Base-by-base conservation (phyloP, 2,329 filamentous ascomycete genomes). In the Metarhizium brunneum region DNA sequence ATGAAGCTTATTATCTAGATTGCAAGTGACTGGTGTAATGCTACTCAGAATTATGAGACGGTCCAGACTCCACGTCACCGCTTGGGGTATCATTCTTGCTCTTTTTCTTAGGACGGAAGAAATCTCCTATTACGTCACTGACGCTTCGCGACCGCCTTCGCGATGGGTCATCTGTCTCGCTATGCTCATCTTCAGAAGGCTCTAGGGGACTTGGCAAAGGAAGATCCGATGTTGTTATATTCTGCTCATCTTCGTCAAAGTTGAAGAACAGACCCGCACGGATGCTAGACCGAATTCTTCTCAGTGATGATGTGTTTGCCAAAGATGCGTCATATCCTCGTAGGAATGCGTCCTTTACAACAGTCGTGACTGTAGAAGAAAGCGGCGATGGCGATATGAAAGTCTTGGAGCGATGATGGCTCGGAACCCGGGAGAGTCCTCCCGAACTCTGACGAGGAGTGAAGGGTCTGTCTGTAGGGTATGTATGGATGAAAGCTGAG, bases 321-420 rank as follows among this genome's bases (percentile, higher is more conserved):
- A 70, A 62, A 0, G 73, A 66, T 36, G 66, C 67, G 30, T 76
- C 73, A 16, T 76, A 70, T 36, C 75, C 73, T 11, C 77, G 70
- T 2, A 81, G 70, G 35, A 83, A 71, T 11, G 75, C 78, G 60
- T 84, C 81, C 47, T 80, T 77, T 47, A 84, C 77, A 0, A 81
- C 79, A 0, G 79, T 78, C 18, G 74, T 81, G 42, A 84, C 77
- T 1, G 81, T 83, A 0, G 80, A 82, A 2, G 80, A 82, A 38
- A 84, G 72, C 0, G 81, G 81, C 0, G 81, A 83, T 11, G 81
- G 81, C 2, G 80, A 83, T 58, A 83, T 81, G 42, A 84, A 75
- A 2, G 76, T 73, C 36, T 75, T 76, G 32, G 74, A 58, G 61
- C 68, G 59, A 62, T 66, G 59, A 63, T 67, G 59, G 58, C 61